These are phyloP conservation scores for Neurospora sp. DNA, from an alignment of 495 filamentous ascomycete species.

Conservation along the genomic window DNA sequence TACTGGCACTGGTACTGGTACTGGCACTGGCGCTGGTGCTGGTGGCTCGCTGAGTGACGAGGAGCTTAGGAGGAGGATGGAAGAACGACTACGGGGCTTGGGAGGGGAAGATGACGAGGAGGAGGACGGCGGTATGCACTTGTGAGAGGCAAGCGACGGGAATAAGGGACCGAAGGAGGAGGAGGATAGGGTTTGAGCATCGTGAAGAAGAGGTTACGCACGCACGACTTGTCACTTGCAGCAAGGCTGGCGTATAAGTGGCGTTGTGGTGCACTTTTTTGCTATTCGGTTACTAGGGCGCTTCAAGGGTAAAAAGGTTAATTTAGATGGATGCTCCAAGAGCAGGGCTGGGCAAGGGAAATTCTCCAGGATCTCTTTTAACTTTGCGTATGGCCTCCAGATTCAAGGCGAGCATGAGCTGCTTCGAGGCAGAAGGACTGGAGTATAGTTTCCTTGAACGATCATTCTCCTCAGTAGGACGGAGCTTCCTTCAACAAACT, in stretches of 20 bases:
- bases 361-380: not conserved
- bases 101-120: conserved; percentile 32
- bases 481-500: too few species aligned
- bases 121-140: conserved; percentile 50
- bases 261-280: not conserved
- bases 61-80: conserved; percentile 34
- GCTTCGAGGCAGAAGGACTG: too few species aligned
- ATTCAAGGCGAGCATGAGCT: too few species aligned
- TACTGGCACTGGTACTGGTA: not conserved
- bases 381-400: too few species aligned
- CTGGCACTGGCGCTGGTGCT: not conserved
- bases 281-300: not conserved
- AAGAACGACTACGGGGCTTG: conserved; percentile 34
- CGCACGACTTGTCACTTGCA: not conserved
- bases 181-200: not conserved
- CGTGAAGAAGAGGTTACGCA: not conserved
- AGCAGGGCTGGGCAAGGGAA: not conserved
- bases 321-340: not conserved
- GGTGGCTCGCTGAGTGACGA: conserved; percentile 36
- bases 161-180: not conserved
- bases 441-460: too few species aligned
- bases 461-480: too few species aligned
- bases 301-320: not conserved
- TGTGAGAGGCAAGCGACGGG: conserved; percentile 32
- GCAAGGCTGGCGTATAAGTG: not conserved